These are phyloP conservation scores for Neurospora sublineolata DNA, from an alignment of 495 filamentous ascomycete genomes.

Conservation along the genomic window DNA sequence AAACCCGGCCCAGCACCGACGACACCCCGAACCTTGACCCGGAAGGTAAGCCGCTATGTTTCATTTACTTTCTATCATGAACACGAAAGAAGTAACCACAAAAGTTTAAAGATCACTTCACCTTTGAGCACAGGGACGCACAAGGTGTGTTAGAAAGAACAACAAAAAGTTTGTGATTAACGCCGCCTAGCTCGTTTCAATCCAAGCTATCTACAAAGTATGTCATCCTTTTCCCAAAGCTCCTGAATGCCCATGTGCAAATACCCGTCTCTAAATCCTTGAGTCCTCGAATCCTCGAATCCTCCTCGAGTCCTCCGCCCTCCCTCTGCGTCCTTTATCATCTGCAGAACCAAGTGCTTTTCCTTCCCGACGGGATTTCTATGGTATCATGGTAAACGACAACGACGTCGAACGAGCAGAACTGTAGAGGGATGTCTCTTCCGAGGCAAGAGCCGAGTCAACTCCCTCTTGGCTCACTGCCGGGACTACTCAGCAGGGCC, in stretches of 20 bases:
- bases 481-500: no score
- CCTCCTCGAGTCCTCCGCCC: background rate
- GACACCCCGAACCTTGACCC: background rate
- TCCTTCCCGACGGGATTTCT: no score
- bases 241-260: background rate
- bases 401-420: no score
- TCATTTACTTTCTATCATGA: no score
- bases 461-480: no score
- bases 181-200: background rate
- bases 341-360: background rate
- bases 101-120: background rate
- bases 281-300: background rate
- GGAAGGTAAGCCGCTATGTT: background rate
- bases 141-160: background rate
- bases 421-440: no score
- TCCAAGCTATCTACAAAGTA: background rate
- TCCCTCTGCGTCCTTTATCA: background rate
- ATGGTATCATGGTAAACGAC: no score
- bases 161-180: background rate
- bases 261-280: background rate
- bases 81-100: background rate
- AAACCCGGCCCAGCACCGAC: background rate
- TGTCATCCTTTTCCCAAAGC: background rate
- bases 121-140: rapidly evolving
- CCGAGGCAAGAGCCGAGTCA: no score